Conservation (phyloP, 805 yeast genomes). For the Yarrowia sp. region DNA sequence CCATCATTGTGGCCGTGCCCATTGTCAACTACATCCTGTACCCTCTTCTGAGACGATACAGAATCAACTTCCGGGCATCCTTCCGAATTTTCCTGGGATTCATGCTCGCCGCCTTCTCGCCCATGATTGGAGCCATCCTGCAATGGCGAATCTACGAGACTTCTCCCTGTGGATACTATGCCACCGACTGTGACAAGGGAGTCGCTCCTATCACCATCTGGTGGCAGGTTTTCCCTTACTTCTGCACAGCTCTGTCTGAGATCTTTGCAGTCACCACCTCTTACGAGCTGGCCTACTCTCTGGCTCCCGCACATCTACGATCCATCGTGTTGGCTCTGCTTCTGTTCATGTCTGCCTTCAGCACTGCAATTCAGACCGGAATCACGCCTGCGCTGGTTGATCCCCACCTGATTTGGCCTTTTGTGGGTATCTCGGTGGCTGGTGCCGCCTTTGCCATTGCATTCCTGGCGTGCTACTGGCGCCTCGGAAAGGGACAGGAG, state of each 20-base stretch:
- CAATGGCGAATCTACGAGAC: conserved; percentile 58
- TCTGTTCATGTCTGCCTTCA: conserved; percentile 54
- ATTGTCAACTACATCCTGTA: conserved; percentile 58
- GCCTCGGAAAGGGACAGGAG: conserved; percentile 24
- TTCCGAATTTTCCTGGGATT: conserved; percentile 59
- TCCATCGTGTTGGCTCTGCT: conserved; percentile 57
- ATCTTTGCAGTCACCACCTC: conserved; percentile 61
- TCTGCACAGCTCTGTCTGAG: conserved; percentile 60
- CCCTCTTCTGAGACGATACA: conserved; percentile 55
- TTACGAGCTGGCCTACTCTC: conserved; percentile 62
- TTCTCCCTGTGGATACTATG: conserved; percentile 59
- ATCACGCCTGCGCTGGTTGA: conserved; percentile 54
- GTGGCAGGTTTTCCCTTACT: conserved; percentile 50
- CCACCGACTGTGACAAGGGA: conserved; percentile 47
- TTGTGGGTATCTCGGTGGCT: conserved; percentile 53
- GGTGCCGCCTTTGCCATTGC: conserved; percentile 50
- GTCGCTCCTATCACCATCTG: conserved; percentile 51
- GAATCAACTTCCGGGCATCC: conserved; percentile 56
- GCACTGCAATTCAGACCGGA: conserved; percentile 58
- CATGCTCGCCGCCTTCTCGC: conserved; percentile 56
- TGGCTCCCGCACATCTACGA: conserved; percentile 59
- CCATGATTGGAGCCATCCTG: conserved; percentile 59
- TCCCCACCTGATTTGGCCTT: conserved; percentile 56
- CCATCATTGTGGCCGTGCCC: conserved; percentile 61
- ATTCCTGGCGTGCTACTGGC: conserved; percentile 21